Evolutionary conservation across 176 grass and related monocot species (phyloP).

Genomic region (Paspalum notatum): DNA sequence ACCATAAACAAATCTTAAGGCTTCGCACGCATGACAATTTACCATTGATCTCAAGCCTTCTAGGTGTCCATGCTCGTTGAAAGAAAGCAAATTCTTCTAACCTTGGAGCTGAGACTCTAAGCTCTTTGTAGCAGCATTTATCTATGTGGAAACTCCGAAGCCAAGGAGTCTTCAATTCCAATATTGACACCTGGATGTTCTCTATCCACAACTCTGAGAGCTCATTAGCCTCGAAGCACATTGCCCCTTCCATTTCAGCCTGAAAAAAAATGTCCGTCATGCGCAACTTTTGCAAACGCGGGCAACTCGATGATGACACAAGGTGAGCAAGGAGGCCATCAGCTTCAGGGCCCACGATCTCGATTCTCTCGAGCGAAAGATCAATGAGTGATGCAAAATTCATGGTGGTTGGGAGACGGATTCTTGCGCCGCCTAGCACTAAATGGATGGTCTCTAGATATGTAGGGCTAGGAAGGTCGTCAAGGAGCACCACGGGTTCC

Average conservation of each 20-base stretch:
- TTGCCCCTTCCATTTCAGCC: rapidly evolving
- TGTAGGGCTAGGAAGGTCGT: not conserved
- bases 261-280: not conserved
- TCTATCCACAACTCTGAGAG: not conserved
- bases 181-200: not conserved
- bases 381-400: not conserved
- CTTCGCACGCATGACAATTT: not conserved
- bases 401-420: not conserved
- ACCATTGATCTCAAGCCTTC: too few relatives aligned
- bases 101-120: not conserved
- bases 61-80: rapidly evolving
- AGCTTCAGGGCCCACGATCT: not conserved
- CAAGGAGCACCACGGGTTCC: not conserved
- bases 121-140: rapidly evolving
- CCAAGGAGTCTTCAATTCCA: not conserved
- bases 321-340: not conserved
- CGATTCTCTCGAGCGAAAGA: not conserved
- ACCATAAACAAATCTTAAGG: not conserved
- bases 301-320: not conserved
- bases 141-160: not conserved
- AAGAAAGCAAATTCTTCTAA: not conserved
- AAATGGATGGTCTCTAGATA: not conserved
- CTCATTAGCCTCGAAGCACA: not conserved
- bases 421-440: not conserved
- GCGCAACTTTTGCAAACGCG: not conserved